phyloP scores from a whole-genome alignment of 768 basidiomycete species.

The Cystobasidiopsis lactophilus region DNA sequence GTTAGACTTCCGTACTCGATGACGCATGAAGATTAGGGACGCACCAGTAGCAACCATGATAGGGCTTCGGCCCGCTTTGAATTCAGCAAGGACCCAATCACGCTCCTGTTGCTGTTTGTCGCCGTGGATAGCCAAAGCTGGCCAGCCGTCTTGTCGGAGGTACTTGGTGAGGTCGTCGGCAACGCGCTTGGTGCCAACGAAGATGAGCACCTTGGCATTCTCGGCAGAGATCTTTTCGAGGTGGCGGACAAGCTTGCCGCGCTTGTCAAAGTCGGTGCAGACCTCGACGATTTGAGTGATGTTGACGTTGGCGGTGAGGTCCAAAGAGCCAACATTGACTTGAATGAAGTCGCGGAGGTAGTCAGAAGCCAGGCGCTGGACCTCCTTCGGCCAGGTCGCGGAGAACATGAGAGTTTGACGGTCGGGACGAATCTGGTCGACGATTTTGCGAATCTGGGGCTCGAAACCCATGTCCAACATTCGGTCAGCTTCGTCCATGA shows the following conservation, averaged over 20 bases:
- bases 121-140: slow-evolving; percentile 96
- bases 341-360: slow-evolving; percentile 93
- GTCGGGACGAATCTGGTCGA: slow-evolving; percentile 84
- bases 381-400: slow-evolving; percentile 99
- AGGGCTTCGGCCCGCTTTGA: slow-evolving; percentile 90
- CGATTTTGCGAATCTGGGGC: slow-evolving; percentile 96
- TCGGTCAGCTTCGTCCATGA: slow-evolving; percentile 98
- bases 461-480: slow-evolving; percentile 99
- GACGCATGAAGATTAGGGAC: no score
- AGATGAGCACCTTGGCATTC: slow-evolving; percentile 96
- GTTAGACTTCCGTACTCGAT: no score
- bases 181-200: slow-evolving; percentile 89
- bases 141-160: slow-evolving; percentile 94
- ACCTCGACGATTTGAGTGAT: slow-evolving; percentile 90
- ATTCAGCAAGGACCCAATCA: slow-evolving; percentile 96
- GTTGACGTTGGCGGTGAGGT: slow-evolving; percentile 93
- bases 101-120: slow-evolving; percentile 99
- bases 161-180: slow-evolving; percentile 98
- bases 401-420: slow-evolving; percentile 97
- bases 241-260: slow-evolving; percentile 82
- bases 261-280: slow-evolving; percentile 93
- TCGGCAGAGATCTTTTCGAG: slow-evolving; percentile 87
- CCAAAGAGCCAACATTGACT: slow-evolving; percentile 97
- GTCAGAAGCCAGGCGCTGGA: slow-evolving; percentile 90
- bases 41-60: slow-evolving; percentile 97